Evolutionary conservation across 352 stramenopile species (phyloP), one percentile per base, ranked within the genome.

Genomic region (Aphanomyces invadans): DNA sequence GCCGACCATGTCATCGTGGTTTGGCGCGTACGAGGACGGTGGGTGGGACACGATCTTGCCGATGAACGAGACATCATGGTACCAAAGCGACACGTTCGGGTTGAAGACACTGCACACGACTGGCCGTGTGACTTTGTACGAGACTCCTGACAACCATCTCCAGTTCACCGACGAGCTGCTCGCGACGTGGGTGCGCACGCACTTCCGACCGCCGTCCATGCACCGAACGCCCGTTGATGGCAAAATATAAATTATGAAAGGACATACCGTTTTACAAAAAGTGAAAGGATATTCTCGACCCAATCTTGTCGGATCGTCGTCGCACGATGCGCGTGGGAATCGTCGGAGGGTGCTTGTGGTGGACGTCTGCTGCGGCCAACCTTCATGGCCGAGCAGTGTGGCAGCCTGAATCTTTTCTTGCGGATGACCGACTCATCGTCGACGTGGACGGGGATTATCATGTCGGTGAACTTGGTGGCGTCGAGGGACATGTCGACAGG

Each of bases 21-120:
- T 94, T 60, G 92, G 90, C 26, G 81, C 78, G 45, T 97, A 95
- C 49, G 65, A 76, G 2, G 88, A 97, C 70, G 80, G 76, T 32
- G 67, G 82, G 39, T 87, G 85, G 70, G 75, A 77, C 44, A 68
- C 60, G 0, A 73, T 97, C 23, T 72, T 97, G 23, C 73, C 70
- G 19, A 95, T 95, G 70, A 97, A 97, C 68, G 83, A 98, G 73
- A 98, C 94, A 25, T 74, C 78, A 38, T 98, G 92, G 90, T 98
- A 98, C 68, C 52, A 73, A n/a, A 71, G 89, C 38, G 91, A 98
- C 73, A 78, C 87, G 19, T 98, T 98, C 70, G 94, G 94, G 11
- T 71, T 98, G 10, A 74, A 81, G 55, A 96, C 90, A 2, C 76
- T 96, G n/a, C 71, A 97, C 71, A 70, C 81, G 42, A 77, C 76